These are phyloP conservation scores for Verticillium nubilum DNA, from an alignment of 2,329 filamentous ascomycete genomes.

Conservation along the genomic window DNA sequence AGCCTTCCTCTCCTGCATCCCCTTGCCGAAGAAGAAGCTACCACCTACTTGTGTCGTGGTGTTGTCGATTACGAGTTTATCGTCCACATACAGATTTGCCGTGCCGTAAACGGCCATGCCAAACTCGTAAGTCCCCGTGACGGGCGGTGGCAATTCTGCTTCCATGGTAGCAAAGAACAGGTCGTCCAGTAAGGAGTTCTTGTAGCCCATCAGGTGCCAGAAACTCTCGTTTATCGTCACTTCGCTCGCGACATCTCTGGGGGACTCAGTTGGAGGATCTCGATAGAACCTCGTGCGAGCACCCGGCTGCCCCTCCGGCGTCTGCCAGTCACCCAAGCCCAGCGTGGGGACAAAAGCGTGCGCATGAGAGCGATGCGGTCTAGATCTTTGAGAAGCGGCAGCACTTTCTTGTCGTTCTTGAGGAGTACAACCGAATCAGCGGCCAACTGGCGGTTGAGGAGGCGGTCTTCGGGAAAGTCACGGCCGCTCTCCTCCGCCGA, in stretches of 20 bases:
- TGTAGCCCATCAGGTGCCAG: conserved; percentile 2
- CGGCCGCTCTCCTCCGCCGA: too few relatives aligned
- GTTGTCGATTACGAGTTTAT: conserved; percentile 58
- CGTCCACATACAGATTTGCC: conserved; percentile 57
- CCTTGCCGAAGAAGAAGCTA: conserved; percentile 60
- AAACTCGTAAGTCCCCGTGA: conserved; percentile 47
- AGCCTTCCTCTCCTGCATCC: conserved; percentile 57
- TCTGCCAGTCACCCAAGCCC: conserved; percentile 6
- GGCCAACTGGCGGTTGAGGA: background rate
- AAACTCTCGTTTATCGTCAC: conserved; percentile 12
- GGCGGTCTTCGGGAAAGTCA: background rate
- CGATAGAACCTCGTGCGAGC: conserved; percentile 15
- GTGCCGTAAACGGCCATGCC: conserved; percentile 59
- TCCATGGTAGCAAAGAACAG: background rate
- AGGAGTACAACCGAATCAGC: conserved; percentile 56
- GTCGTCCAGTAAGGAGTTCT: background rate
- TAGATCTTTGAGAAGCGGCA: conserved; percentile 56
- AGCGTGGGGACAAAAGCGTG: conserved; percentile 52
- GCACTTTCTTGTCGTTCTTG: conserved; percentile 60
- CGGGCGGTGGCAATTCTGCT: conserved; percentile 2
- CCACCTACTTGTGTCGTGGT: conserved; percentile 55
- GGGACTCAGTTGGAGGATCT: conserved; percentile 4
- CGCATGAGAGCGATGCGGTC: conserved; percentile 42
- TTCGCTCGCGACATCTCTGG: conserved; percentile 9
- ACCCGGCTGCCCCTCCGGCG: conserved; percentile 6